phyloP scores from a whole-genome alignment of 2,329 filamentous ascomycete species.

The Corniculantispora saksenae region DNA sequence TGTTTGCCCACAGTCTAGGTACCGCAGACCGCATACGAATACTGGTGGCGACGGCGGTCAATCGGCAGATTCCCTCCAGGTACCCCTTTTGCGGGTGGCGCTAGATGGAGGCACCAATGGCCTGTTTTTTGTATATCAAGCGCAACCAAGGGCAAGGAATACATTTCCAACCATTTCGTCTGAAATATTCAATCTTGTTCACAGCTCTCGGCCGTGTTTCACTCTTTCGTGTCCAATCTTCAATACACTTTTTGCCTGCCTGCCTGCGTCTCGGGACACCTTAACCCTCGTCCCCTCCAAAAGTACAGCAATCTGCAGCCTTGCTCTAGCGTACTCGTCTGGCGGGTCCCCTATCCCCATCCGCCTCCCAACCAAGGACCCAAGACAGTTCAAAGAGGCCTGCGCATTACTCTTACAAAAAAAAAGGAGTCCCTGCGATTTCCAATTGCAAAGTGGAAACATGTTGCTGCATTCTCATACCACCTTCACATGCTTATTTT shows the following conservation, averaged over 20 bases:
- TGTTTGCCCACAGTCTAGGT: neutral
- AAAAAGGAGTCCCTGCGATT: neutral
- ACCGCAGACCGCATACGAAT: conserved; percentile 12
- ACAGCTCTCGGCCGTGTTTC: no score
- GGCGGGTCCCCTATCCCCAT: neutral
- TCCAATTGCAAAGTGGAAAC: conserved; percentile 2
- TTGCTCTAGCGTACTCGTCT: neutral
- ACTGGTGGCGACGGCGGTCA: neutral
- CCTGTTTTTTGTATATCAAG: neutral
- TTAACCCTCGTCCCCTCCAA: neutral
- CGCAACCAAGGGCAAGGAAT: no score
- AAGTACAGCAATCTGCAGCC: conserved; percentile 5
- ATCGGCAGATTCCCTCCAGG: conserved; percentile 11
- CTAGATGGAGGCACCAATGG: neutral
- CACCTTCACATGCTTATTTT: conserved; percentile 13
- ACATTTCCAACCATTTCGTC: no score
- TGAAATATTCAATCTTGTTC: no score
- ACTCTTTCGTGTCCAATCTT: no score
- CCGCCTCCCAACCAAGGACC: neutral
- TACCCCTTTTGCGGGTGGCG: neutral
- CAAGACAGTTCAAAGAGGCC: neutral
- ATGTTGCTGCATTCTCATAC: conserved; percentile 14
- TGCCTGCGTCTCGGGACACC: no score
- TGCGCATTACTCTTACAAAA: neutral
- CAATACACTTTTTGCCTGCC: no score